phyloP scores from a whole-genome alignment of 192 early-diverging fungal genomes.

The Cladochytrium replicatum region DNA sequence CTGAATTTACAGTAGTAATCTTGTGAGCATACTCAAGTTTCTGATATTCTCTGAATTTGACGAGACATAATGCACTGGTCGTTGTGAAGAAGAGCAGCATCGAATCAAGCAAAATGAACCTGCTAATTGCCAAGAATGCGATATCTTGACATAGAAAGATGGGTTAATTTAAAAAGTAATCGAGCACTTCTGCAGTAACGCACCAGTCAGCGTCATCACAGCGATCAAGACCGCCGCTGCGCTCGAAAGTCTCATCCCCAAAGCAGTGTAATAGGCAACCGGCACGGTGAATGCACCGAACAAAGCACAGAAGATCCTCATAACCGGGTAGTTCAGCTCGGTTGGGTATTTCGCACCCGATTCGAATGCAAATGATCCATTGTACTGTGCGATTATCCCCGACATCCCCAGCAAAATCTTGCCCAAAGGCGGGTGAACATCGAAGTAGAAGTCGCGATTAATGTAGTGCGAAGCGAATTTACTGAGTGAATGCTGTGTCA shows the following conservation, averaged over 20 bases:
- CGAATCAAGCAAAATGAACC: constrained; percentile 91
- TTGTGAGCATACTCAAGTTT: constrained; percentile 26
- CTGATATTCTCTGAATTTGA: constrained; percentile 67
- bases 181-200: constrained; percentile 3
- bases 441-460: constrained; percentile 89
- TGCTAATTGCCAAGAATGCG: constrained; percentile 65
- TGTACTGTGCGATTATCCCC: constrained; percentile 70
- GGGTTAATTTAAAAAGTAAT: background rate
- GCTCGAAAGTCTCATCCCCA: constrained; percentile 58
- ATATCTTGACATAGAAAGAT: too few species aligned
- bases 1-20: constrained; percentile 1
- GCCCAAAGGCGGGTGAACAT: constrained; percentile 95
- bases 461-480: constrained; percentile 93
- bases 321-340: constrained; percentile 70
- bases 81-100: constrained; percentile 88
- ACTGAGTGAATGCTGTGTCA: too few species aligned
- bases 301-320: constrained; percentile 80
- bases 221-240: constrained; percentile 64
- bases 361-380: constrained; percentile 79
- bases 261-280: constrained; percentile 78
- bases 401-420: constrained; percentile 91
- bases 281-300: constrained; percentile 86
- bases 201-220: constrained; percentile 69
- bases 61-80: constrained; percentile 53
- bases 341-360: constrained; percentile 68